Evolutionary conservation across 2,329 filamentous ascomycete species (phyloP).

Genomic region (Alternaria hordeiaustralica): DNA sequence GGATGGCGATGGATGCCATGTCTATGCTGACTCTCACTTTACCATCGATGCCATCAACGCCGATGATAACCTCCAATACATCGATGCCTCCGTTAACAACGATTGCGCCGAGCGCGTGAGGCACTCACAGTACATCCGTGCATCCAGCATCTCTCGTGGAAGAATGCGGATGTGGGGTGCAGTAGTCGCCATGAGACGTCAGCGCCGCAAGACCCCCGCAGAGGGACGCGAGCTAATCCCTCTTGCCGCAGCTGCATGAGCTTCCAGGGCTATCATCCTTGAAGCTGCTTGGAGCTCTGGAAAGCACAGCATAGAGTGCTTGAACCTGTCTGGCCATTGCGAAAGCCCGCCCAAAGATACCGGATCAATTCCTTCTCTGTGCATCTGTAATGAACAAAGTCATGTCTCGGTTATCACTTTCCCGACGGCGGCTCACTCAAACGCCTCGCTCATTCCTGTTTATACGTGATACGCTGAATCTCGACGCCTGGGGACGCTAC

Average conservation of each 20-base stretch:
- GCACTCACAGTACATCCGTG: background rate
- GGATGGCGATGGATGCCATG: background rate
- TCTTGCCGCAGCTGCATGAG: slow-evolving; percentile 14
- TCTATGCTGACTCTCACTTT: background rate
- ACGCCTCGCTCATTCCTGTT: background rate
- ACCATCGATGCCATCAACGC: background rate
- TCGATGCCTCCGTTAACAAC: background rate
- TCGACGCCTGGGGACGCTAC: slow-evolving; percentile 7
- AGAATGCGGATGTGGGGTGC: slow-evolving; percentile 45
- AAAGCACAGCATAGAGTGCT: slow-evolving; percentile 17
- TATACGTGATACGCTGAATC: slow-evolving; percentile 11
- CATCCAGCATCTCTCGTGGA: slow-evolving; percentile 24
- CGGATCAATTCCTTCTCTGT: background rate
- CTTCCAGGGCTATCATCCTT: slow-evolving; percentile 11
- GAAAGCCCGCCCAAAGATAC: background rate
- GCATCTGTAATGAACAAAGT: background rate
- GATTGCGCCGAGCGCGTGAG: background rate
- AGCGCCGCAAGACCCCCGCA: slow-evolving; percentile 30
- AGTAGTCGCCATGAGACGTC: slow-evolving; percentile 25
- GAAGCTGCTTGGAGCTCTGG: slow-evolving; percentile 11
- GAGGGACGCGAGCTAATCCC: slow-evolving; percentile 12
- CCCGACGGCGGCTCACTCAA: background rate
- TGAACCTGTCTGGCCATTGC: background rate
- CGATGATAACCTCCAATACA: background rate
- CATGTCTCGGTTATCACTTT: background rate